A percentile compares a stretch with the other conserved stretches of the same genome.
Conservation (phyloP, 1,139 yeast species). For the Starmera stellimalicola region DNA sequence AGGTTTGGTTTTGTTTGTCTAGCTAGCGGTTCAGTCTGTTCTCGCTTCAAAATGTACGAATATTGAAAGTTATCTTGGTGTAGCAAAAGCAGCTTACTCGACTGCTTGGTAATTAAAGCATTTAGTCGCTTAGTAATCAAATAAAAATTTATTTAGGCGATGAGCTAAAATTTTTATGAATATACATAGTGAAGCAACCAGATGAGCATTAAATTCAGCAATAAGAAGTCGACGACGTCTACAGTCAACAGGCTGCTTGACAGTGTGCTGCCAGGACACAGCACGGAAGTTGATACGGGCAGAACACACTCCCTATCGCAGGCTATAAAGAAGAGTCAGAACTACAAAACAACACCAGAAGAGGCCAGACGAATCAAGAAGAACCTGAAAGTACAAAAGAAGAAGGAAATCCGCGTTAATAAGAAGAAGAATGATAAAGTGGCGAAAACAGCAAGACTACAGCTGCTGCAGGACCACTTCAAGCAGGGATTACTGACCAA, state of each 20-base stretch:
- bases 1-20: no score
- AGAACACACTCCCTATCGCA: constrained; percentile 23
- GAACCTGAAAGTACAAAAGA: constrained; percentile 31
- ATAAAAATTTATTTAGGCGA: no score
- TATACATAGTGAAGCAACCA: neutral
- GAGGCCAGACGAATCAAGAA: constrained; percentile 26
- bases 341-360: constrained; percentile 22
- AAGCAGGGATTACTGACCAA: constrained; percentile 27
- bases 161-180: no score
- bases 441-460: constrained; percentile 41
- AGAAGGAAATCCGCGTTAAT: constrained; percentile 29
- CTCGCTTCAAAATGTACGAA: no score
- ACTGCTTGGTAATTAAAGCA: no score
- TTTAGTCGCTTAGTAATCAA: no score
- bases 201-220: constrained; percentile 10
- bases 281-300: constrained; percentile 8
- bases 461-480: constrained; percentile 37
- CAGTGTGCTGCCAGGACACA: constrained; percentile 31
- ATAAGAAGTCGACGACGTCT: constrained; percentile 2
- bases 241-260: constrained; percentile 35
- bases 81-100: no score
- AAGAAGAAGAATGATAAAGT: constrained; percentile 31
- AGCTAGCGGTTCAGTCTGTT: no score
- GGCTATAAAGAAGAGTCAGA: constrained; percentile 25
- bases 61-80: no score